Evolutionary conservation across 2,329 filamentous ascomycete species (phyloP), one percentile per base, ranked within the genome.

Genomic region (Seiridium cupressi): DNA sequence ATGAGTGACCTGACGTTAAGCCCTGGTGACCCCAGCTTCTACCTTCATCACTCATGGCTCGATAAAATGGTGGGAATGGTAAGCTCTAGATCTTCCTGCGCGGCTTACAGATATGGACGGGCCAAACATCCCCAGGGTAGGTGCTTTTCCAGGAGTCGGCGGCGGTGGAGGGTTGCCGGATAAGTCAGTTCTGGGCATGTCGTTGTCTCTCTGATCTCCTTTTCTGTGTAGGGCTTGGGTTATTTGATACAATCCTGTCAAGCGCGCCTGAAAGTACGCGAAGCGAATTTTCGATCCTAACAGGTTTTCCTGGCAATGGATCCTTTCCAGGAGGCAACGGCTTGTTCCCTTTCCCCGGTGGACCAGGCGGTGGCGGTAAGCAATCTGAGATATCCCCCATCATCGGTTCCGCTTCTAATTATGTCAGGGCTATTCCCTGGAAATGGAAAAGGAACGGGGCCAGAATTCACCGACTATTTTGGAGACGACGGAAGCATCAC

Each of bases 51-150:
- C 55, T 63, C 64, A 5, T 71, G 65, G 48, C 47, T 73, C 3
- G 71, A 73, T 44, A 66, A 66, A 7, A 55, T 73, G 68, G 68
- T 71, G 69, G 68, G 55, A 65, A n/a, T 72, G 71, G 70, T 70
- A 74, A 59, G 55, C 63, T 32, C 53, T 58, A 1, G 61, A 68
- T 38, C 57, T 69, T 2, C 47, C 63, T 31, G 62, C 57, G 4
- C 65, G 70, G 3, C 62, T 69, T 5, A 66, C 48, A 5, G 65
- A 72, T 4, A 69, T 69, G 49, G 63, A 61, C 44, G 67, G 66
- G 5, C 49, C 47, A 8, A 69, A 69, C 44, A 60, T 60, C 1
- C 61, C 63, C 35, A 56, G 44, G 10, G 51, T 32, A 11, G 38
- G 35, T 8, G 40, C 5, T 26, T 55, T 55, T 31, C 51, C 51